Base-by-base conservation (phyloP, 1,284 basidiomycete genomes). In the Phellopilus nigrolimitatus region DNA sequence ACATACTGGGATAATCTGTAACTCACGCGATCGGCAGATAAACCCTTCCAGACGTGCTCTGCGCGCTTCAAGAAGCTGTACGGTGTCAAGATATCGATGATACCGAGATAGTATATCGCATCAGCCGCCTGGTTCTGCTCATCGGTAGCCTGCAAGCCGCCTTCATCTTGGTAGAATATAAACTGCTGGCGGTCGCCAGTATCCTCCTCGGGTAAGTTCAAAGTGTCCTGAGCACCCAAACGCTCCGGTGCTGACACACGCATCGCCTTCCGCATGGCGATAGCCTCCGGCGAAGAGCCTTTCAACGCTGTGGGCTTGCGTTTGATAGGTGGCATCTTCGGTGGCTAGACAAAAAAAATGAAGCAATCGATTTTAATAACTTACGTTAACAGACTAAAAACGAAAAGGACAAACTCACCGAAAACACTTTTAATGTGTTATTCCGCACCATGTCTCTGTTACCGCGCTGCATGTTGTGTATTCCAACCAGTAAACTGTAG, bases 131-230 rank as follows among this genome's bases (percentile, higher is more conserved):
- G 72, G 64, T 98, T 95, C 19, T 66, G 67, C 60, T 95, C 92
- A 66, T 95, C 84, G 12, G 95, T 97, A 22, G 93, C 91, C 24
- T 87, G 80, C 53, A 97, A 68, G 1, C 97, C 95, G 21, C 95
- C 95, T 63, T 99, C 97, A 64, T 99, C 94, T 63, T 95, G 91
- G 65, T 97, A 98, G 69, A 98, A 99, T 31, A 97, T 67, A 66
- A 95, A 94, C 57, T 92, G 81, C 42, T 84, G 79, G 21, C 91
- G 78, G 61, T 97, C 92, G 40, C 80, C 81, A 54, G 71, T 78
- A 55, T 82, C 78, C 55, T 83, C 79, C 43, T 78, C 76, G 0
- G 91, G 91, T 10, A 95, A 71, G 57, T 83, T 77, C 43, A 84
- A 71, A 3, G 77, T 73, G 15, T 75, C 73, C 13, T 71, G 72